A percentile compares a stretch with the other conserved stretches of the same genome.
Conservation (phyloP, 1,139 yeast genomes). For the Blastobotrys indianensis region DNA sequence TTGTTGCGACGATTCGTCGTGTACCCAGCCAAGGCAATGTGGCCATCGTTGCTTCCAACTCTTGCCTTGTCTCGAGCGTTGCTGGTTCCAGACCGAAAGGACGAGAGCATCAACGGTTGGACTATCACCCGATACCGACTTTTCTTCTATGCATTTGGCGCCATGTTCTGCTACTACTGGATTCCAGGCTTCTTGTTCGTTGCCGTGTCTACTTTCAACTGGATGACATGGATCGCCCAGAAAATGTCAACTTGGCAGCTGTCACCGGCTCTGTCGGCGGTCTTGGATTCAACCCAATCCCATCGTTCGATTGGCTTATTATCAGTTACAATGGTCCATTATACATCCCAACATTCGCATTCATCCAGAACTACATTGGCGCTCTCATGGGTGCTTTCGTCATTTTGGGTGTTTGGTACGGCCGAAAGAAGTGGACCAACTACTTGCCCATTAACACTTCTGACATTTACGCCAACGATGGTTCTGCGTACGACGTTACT, state of each 20-base stretch:
- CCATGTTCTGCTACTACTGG: conserved; percentile 50
- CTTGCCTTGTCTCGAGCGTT: conserved; percentile 51
- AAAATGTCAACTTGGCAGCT: conserved; percentile 46
- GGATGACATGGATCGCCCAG: conserved; percentile 61
- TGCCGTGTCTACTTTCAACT: conserved; percentile 49
- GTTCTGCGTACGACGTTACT: conserved; percentile 38
- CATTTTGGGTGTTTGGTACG: conserved; percentile 35
- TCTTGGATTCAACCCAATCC: conserved; percentile 50
- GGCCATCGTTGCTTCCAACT: conserved; percentile 52
- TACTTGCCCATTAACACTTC: conserved; percentile 52
- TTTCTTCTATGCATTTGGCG: conserved; percentile 39
- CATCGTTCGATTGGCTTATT: conserved; percentile 50
- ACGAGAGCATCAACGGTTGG: conserved; percentile 39
- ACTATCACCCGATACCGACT: conserved; percentile 41
- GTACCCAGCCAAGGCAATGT: conserved; percentile 50
- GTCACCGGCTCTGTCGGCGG: conserved; percentile 50
- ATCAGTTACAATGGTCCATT: conserved; percentile 33
- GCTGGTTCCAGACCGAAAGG: conserved; percentile 30
- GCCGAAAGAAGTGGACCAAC: conserved; percentile 34
- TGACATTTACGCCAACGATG: conserved; percentile 44
- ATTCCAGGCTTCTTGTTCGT: conserved; percentile 48
- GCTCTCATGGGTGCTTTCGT: conserved; percentile 39
- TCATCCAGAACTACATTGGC: conserved; percentile 39
- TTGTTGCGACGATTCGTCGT: conserved; percentile 51
- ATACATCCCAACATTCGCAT: conserved; percentile 42